Percentiles rank a stretch among this genome's conserved stretches.
These are phyloP conservation scores for Platismatia glauca DNA, from an alignment of 495 filamentous ascomycete genomes.

Conservation along the genomic window DNA sequence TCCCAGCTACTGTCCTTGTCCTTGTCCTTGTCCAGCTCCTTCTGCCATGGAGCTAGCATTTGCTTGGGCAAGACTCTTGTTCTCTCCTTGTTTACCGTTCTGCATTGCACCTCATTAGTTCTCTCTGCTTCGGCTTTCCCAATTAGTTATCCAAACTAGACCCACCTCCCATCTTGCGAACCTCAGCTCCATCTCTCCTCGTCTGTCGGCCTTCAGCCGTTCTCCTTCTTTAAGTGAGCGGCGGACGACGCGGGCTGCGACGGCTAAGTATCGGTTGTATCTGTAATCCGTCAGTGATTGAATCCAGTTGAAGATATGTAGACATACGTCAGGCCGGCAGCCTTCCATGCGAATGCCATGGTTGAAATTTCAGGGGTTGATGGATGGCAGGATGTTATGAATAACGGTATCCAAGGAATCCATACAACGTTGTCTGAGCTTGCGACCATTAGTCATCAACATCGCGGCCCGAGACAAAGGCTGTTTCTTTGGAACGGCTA, in stretches of 20 bases:
- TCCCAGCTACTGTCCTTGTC: conserved; percentile 10
- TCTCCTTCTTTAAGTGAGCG: conserved; percentile 90
- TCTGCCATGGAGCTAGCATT: conserved; percentile 56
- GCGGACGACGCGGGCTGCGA: conserved; percentile 52
- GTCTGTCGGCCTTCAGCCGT: conserved; percentile 75
- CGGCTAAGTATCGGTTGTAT: conserved; percentile 49
- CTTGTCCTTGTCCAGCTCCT: conserved; percentile 25
- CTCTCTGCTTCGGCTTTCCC: background rate
- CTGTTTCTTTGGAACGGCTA: too few relatives aligned
- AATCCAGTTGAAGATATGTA: background rate
- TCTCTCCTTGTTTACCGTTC: conserved; percentile 95
- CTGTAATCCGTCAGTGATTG: conserved; percentile 26
- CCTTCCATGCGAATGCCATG: conserved; percentile 99
- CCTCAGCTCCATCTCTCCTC: conserved; percentile 80
- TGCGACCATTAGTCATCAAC: too few relatives aligned
- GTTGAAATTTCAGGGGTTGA: background rate
- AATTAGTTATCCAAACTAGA: conserved; percentile 22
- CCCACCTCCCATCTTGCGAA: conserved; percentile 97
- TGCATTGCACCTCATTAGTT: conserved; percentile 33
- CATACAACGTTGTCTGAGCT: too few relatives aligned
- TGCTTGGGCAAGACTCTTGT: conserved; percentile 62
- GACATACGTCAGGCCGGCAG: conserved; percentile 87
- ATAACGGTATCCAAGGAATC: background rate
- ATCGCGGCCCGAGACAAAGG: too few relatives aligned
- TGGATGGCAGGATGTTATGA: background rate